phyloP scores from a whole-genome alignment of 345 rosid species.

The Salix viminalis region DNA sequence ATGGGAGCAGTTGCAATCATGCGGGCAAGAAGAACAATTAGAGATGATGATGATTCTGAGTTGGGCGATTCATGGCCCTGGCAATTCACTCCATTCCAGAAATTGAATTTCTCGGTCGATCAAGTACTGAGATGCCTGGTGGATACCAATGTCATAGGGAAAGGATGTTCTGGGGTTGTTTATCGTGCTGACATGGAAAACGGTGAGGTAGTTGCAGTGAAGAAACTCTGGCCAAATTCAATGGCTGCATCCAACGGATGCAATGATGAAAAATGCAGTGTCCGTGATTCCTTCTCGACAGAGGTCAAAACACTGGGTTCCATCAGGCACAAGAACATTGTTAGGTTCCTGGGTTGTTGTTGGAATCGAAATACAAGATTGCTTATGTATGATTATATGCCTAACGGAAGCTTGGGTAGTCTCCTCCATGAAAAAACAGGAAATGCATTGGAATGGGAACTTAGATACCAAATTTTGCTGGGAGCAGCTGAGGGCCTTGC shows the following conservation, averaged over 20 bases:
- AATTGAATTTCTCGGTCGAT: conserved; percentile 81
- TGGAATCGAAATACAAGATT: conserved; percentile 77
- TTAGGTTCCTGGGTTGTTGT: conserved; percentile 86
- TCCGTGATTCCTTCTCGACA: conserved; percentile 92
- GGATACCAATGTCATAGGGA: conserved; percentile 80
- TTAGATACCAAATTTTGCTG: conserved; percentile 73
- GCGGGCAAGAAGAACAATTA: conserved; percentile 44
- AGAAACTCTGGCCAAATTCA: conserved; percentile 85
- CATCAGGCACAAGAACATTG: conserved; percentile 91
- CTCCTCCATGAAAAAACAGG: conserved; percentile 80
- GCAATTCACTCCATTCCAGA: conserved; percentile 97
- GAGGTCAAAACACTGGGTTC: conserved; percentile 88
- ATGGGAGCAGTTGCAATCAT: conserved; percentile 68
- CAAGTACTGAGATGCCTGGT: conserved; percentile 72
- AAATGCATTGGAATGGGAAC: conserved; percentile 75
- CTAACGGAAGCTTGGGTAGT: conserved; percentile 87
- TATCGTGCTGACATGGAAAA: conserved; percentile 85
- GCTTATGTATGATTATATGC: conserved; percentile 93
- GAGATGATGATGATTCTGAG: conserved; percentile 64
- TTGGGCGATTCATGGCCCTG: conserved; percentile 85
- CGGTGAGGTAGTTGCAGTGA: conserved; percentile 84
- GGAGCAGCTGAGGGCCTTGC: conserved; percentile 94
- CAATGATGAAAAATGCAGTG: conserved; percentile 44
- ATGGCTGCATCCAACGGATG: conserved; percentile 34
- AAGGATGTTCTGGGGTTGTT: conserved; percentile 89